Percentiles rank a stretch among this genome's conserved stretches.
phyloP scores from a whole-genome alignment of 2,329 filamentous ascomycete species.

The Exserohilum turcica region DNA sequence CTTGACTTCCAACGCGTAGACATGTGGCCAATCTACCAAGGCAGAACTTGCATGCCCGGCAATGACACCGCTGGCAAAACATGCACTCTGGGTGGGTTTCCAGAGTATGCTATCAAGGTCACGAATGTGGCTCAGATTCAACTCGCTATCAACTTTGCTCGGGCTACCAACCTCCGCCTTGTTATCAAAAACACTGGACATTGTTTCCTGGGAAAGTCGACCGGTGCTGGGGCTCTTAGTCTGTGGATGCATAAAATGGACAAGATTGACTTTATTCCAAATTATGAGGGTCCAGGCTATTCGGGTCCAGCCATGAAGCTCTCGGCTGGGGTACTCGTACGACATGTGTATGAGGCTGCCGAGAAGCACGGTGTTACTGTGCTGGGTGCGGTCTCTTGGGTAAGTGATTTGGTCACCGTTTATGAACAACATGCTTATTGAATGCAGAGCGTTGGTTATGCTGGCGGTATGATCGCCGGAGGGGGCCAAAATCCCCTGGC shows the following conservation, averaged over 20 bases:
- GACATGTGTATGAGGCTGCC: slow-evolving; percentile 37
- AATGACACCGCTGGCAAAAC: slow-evolving; percentile 25
- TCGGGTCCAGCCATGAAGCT: slow-evolving; percentile 35
- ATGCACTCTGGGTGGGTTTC: slow-evolving; percentile 36
- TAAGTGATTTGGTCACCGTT: background rate
- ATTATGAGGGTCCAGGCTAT: slow-evolving; percentile 32
- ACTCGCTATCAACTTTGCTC: slow-evolving; percentile 37
- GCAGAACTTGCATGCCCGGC: slow-evolving; percentile 34
- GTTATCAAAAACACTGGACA: slow-evolving; percentile 43
- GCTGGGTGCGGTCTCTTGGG: slow-evolving; percentile 29
- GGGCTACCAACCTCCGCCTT: slow-evolving; percentile 31
- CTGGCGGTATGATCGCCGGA: slow-evolving; percentile 45
- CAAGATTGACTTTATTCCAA: slow-evolving; percentile 30
- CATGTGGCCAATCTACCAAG: slow-evolving; percentile 36
- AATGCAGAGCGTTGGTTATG: slow-evolving; percentile 54
- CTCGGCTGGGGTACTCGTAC: slow-evolving; percentile 35
- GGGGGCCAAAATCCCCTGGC: slow-evolving; percentile 61
- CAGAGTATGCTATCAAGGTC: slow-evolving; percentile 32
- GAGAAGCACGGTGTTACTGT: slow-evolving; percentile 29
- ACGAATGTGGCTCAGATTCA: slow-evolving; percentile 34
- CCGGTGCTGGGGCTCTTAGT: slow-evolving; percentile 30
- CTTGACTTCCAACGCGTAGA: background rate
- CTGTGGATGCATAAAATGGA: slow-evolving; percentile 42
- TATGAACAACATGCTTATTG: background rate
- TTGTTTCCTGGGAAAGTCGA: slow-evolving; percentile 36